Percentiles rank a stretch among this genome's conserved stretches.
phyloP scores from a whole-genome alignment of 345 rosid species.

The Populus tremula region DNA sequence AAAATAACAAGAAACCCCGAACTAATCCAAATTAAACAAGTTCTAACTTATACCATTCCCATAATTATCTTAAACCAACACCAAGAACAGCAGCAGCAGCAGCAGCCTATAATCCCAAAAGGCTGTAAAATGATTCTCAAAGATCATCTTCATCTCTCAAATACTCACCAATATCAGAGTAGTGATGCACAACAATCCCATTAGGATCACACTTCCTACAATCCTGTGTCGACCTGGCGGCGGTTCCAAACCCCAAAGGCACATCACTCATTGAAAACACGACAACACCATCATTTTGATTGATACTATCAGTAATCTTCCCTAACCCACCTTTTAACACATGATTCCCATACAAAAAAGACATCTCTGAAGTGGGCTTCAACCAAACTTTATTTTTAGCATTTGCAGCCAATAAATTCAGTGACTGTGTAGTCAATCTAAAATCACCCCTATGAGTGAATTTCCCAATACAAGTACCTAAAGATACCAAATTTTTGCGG shows the following conservation, averaged over 20 bases:
- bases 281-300: slow-evolving; percentile 79
- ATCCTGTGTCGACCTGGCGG: slow-evolving; percentile 77
- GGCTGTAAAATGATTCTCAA: slow-evolving; percentile 20
- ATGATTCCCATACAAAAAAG: slow-evolving; percentile 85
- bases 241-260: slow-evolving; percentile 81
- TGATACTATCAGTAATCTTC: slow-evolving; percentile 77
- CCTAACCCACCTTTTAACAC: slow-evolving; percentile 88
- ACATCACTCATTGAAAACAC: slow-evolving; percentile 85
- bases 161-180: slow-evolving; percentile 82
- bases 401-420: slow-evolving; percentile 65
- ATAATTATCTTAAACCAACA: background rate
- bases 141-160: slow-evolving; percentile 91
- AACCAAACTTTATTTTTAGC: slow-evolving; percentile 92
- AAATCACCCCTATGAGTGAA: slow-evolving; percentile 78
- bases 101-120: background rate
- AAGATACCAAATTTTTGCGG: slow-evolving; percentile 51
- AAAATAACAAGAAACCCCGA: background rate
- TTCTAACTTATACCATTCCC: background rate
- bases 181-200: slow-evolving; percentile 80
- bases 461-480: slow-evolving; percentile 82
- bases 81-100: background rate
- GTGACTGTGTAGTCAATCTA: slow-evolving; percentile 62
- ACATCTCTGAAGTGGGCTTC: slow-evolving; percentile 92
- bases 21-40: background rate
- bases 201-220: slow-evolving; percentile 87